Conservation (phyloP, 2,329 filamentous ascomycete genomes). For the Colletotrichum phormii region DNA sequence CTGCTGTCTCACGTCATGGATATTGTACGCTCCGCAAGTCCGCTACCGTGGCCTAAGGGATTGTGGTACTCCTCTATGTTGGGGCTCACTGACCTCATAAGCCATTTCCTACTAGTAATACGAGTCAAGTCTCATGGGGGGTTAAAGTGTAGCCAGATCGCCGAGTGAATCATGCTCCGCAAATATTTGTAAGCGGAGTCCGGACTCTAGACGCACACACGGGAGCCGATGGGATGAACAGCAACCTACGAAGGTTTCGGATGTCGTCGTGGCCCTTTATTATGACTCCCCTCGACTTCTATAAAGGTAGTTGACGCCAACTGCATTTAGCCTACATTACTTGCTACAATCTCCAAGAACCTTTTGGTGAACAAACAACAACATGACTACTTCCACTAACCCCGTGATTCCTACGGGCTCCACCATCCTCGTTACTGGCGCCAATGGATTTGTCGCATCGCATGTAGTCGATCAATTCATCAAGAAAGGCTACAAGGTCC, state of each 20-base stretch:
- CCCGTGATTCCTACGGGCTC: conserved; percentile 44
- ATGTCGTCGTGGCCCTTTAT: too few relatives aligned
- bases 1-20: background rate
- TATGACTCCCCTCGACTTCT: too few relatives aligned
- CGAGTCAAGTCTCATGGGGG: background rate
- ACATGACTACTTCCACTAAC: background rate
- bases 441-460: conserved; percentile 54
- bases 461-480: conserved; percentile 54
- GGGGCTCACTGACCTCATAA: too few relatives aligned
- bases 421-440: conserved; percentile 54
- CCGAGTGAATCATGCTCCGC: background rate
- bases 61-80: too few relatives aligned
- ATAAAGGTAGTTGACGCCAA: too few relatives aligned
- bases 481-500: conserved; percentile 53
- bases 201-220: background rate
- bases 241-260: too few relatives aligned
- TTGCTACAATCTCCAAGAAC: too few relatives aligned
- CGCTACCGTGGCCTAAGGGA: background rate
- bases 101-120: too few relatives aligned
- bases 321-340: too few relatives aligned
- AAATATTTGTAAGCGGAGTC: background rate
- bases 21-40: background rate
- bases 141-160: background rate
- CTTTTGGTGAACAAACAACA: too few relatives aligned
- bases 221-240: too few relatives aligned